Base-by-base conservation (phyloP, 495 filamentous ascomycete genomes). In the Parmelia sp. region DNA sequence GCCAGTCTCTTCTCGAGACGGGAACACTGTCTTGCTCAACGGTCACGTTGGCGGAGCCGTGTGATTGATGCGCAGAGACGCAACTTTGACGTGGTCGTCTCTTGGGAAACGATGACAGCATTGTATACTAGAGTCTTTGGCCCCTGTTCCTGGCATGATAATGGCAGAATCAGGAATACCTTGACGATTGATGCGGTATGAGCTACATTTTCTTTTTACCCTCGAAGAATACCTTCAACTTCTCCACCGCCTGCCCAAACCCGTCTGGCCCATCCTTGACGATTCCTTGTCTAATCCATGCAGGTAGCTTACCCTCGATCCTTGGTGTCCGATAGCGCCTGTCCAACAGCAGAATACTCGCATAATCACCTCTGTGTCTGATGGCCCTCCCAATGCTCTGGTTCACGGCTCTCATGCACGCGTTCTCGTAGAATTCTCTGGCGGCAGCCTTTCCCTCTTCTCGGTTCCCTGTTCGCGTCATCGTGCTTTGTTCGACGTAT, bases 351-450 rank as follows among this genome's bases (percentile, higher is more conserved):
- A 96, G 74, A 58, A 98, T 97, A 23, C 88, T 86, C 2, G 95
- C 95, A 75, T 95, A 97, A 69, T 98, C 94, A 44, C 82, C 82
- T 19, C 81, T 83, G 74, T 98, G 94, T 42, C 94, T 79, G 66
- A 98, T 96, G 2, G 92, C 94, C 65, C 94, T 80, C 5, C 94
- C 94, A 67, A 98, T 90, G 70, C 89, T 91, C 78, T 98, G 94
- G 73, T 98, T 98, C 47, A 98, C 95, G 19, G 93, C 91, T 49
- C 94, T 81, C 91, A 98, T 96, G 75, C 91, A 96, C 3, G 90
- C 85, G 71, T 97, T 97, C 74, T 96, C 92, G 72, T 96, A 96
- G 72, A 93, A 96, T 44, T 93, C 90, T 40, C 87, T 78, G 3
- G 85, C 85, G 2, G 86, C 89, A 59, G 85, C 85, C 70, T 87